A percentile compares a stretch with the other conserved stretches of the same genome.
Evolutionary conservation across 2,329 filamentous ascomycete species (phyloP).

Genomic region (Fusarium sp.): DNA sequence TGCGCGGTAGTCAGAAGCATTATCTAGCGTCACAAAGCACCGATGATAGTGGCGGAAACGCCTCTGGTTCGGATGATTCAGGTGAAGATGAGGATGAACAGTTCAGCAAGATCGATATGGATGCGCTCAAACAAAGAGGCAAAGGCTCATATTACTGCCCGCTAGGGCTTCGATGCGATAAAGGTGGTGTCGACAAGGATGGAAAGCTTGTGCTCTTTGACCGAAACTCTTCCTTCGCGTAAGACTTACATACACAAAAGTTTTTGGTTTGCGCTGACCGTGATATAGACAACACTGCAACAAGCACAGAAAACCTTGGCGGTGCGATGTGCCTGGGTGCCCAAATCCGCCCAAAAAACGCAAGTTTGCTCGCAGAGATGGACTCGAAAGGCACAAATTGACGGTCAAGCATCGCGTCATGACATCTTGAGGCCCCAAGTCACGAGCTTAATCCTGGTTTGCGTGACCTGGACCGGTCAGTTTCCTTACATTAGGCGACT

Average conservation of each 20-base stretch:
- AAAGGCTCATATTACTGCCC: constrained; percentile 55
- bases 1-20: constrained; percentile 39
- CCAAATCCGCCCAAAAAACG: constrained; percentile 56
- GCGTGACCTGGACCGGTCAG: constrained; percentile 43
- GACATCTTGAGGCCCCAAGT: constrained; percentile 39
- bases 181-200: constrained; percentile 55
- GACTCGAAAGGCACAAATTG: constrained; percentile 55
- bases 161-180: constrained; percentile 51
- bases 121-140: constrained; percentile 53
- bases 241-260: constrained; percentile 30
- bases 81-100: constrained; percentile 51
- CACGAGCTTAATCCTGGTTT: constrained; percentile 24
- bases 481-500: constrained; percentile 33
- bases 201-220: constrained; percentile 54
- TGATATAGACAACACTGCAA: constrained; percentile 55
- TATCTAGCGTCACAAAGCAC: constrained; percentile 39
- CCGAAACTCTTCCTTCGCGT: constrained; percentile 57
- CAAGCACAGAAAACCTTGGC: constrained; percentile 57
- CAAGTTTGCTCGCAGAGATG: constrained; percentile 56
- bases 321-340: constrained; percentile 53
- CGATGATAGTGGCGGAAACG: constrained; percentile 26
- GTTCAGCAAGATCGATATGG: constrained; percentile 53
- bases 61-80: constrained; percentile 48
- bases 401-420: constrained; percentile 54
- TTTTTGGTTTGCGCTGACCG: constrained; percentile 33